Evolutionary conservation across 2,329 filamentous ascomycete genomes (phyloP).

Genomic region (Colletotrichum melonis): DNA sequence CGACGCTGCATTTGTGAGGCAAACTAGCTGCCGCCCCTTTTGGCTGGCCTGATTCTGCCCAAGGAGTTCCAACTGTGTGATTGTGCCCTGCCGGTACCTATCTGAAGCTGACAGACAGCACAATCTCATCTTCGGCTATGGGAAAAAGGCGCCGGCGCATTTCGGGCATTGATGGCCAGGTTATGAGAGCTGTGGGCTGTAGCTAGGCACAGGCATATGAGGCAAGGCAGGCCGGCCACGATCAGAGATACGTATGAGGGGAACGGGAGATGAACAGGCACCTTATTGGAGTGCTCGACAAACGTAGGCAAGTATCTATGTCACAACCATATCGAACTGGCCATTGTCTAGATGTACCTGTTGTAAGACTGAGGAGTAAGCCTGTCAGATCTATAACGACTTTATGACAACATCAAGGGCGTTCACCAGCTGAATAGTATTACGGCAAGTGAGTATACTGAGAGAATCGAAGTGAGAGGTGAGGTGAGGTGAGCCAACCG

Average conservation of each 20-base stretch:
- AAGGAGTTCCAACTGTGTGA: background rate
- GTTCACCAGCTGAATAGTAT: background rate
- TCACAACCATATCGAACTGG: background rate
- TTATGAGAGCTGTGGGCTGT: background rate
- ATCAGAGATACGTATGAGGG: background rate
- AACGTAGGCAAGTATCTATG: background rate
- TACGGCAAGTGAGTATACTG: background rate
- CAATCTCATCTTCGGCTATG: conserved; percentile 23
- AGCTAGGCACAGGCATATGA: background rate
- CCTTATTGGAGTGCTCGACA: too few relatives aligned
- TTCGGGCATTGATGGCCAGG: conserved; percentile 3
- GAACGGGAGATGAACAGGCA: background rate
- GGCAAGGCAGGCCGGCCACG: conserved; percentile 12
- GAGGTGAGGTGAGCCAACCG: background rate
- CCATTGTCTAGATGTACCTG: background rate
- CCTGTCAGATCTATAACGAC: background rate
- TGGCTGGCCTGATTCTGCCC: background rate
- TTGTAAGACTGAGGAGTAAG: background rate
- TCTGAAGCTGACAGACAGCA: background rate
- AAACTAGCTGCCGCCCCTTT: conserved; percentile 1
- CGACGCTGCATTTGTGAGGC: background rate
- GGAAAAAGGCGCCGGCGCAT: background rate
- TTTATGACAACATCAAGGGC: background rate
- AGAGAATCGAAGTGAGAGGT: background rate
- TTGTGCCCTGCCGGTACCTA: background rate